Base-by-base conservation (phyloP, 75 land plant species). In the Isoetes taiwanensis region DNA sequence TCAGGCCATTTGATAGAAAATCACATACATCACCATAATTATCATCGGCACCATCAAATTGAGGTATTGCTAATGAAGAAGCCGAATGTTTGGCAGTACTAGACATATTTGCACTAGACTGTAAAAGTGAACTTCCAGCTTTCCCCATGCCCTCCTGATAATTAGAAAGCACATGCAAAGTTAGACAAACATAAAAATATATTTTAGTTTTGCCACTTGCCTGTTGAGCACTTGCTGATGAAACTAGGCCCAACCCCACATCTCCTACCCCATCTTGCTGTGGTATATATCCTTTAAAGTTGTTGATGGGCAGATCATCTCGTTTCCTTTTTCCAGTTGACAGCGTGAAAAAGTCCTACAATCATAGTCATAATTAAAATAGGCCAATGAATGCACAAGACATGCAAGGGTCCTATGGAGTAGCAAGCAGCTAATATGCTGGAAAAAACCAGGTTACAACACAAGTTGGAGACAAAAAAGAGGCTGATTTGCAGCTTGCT, bases 241-340 rank as follows among this genome's bases (percentile, higher is more conserved):
- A n/a, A n/a, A n/a, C n/a, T n/a, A n/a, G n/a, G n/a, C n/a, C n/a
- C n/a, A n/a, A n/a, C n/a, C n/a, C n/a, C n/a, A 58, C 55, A 54
- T 85, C 86, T 31, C 73, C 79, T 28, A 83, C 70, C 60, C 90
- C 90, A 72, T 85, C 90, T 57, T 77, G 86, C 61, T 85, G 90
- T 11, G 90, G 90, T 8, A 85, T 79, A 38, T 69, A 82, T 1
- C 72, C 74, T 56, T 73, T 71, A 56, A 67, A 60, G 55, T 57
- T 70, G 3, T 55, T 75, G 34, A 63, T 40, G 50, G 69, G 17
- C 30, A 62, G 64, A 33, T 82, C 86, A 0, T 85, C 90, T 20
- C 86, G 77, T 35, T 82, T 85, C 50, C 86, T 35, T 64, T 85
- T 85, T 21, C 83, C 86, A 56, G 82, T 20, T 21, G 77, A 40